Evolutionary conservation across 2,329 filamentous ascomycete species (phyloP).

Genomic region (Colletotrichum agaves): DNA sequence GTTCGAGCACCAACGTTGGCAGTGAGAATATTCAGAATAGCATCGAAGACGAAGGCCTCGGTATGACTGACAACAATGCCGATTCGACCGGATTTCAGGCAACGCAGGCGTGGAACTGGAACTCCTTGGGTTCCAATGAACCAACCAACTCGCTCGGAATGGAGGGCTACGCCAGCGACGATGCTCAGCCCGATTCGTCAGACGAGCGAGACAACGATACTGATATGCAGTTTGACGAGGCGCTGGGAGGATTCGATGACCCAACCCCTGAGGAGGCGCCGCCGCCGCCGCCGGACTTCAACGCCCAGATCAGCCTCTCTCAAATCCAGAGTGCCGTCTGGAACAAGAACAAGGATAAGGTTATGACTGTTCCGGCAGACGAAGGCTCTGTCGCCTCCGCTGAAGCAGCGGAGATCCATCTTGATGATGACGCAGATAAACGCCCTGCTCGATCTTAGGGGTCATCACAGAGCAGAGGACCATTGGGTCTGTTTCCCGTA

Average conservation of each 20-base stretch:
- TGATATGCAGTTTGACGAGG: slow-evolving; percentile 37
- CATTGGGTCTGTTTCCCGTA: background rate
- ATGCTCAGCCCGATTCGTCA: slow-evolving; percentile 54
- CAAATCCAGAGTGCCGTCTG: slow-evolving; percentile 49
- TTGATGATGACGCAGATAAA: slow-evolving; percentile 53
- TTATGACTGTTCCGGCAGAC: slow-evolving; percentile 53
- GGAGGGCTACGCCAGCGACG: slow-evolving; percentile 55
- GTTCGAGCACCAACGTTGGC: slow-evolving; percentile 37
- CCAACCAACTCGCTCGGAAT: slow-evolving; percentile 44
- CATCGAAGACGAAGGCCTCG: slow-evolving; percentile 62
- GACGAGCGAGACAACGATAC: slow-evolving; percentile 44
- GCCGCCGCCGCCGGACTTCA: slow-evolving; percentile 40
- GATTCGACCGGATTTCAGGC: slow-evolving; percentile 45
- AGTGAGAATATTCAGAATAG: slow-evolving; percentile 51
- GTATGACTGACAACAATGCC: slow-evolving; percentile 50
- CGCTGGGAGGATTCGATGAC: slow-evolving; percentile 32
- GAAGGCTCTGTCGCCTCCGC: slow-evolving; percentile 53
- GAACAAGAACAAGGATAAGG: slow-evolving; percentile 46
- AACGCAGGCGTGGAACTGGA: slow-evolving; percentile 60
- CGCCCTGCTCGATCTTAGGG: slow-evolving; percentile 20
- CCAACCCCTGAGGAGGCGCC: slow-evolving; percentile 37
- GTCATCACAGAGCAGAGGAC: background rate
- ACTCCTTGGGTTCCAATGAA: slow-evolving; percentile 46
- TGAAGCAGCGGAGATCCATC: slow-evolving; percentile 61
- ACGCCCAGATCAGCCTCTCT: slow-evolving; percentile 39